These are phyloP conservation scores for Verticillium isaacii DNA, from an alignment of 2,329 filamentous ascomycete genomes.

Conservation along the genomic window DNA sequence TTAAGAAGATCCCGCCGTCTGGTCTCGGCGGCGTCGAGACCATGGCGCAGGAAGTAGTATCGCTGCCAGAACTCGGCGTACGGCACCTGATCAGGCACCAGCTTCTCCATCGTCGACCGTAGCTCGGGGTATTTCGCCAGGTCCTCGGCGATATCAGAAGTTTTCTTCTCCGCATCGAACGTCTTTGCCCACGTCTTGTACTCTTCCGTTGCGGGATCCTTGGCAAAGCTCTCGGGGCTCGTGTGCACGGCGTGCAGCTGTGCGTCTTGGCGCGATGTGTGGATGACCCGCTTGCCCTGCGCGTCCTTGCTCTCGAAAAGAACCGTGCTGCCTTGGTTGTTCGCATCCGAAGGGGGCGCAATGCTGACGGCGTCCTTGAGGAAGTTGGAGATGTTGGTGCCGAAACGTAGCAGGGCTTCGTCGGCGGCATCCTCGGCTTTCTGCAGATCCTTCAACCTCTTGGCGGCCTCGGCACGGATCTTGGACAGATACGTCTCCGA, in stretches of 20 bases:
- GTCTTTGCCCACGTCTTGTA: conserved; percentile 67
- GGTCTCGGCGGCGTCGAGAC: conserved; percentile 89
- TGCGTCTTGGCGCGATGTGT: conserved; percentile 90
- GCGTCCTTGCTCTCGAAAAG: conserved; percentile 94
- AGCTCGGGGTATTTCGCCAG: conserved; percentile 84
- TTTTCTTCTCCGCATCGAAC: conserved; percentile 82
- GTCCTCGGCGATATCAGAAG: conserved; percentile 74
- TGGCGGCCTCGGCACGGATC: conserved; percentile 71
- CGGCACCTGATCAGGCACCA: conserved; percentile 89
- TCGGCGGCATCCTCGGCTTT: conserved; percentile 93
- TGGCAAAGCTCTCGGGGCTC: conserved; percentile 72
- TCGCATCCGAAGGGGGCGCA: conserved; percentile 60
- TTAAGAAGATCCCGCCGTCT: conserved; percentile 85
- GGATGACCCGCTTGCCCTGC: conserved; percentile 85
- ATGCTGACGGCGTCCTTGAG: conserved; percentile 87
- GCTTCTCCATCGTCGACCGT: conserved; percentile 83
- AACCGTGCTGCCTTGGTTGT: conserved; percentile 53
- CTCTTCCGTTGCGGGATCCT: conserved; percentile 72
- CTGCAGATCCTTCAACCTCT: conserved; percentile 83
- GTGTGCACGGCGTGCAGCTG: conserved; percentile 95
- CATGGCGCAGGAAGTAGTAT: conserved; percentile 91
- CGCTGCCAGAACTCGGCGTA: conserved; percentile 89
- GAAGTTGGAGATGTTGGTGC: conserved; percentile 83
- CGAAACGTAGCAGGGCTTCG: conserved; percentile 88
- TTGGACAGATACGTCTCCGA: conserved; percentile 67